These are phyloP conservation scores for Diaporthe longicolla DNA, from an alignment of 2,329 filamentous ascomycete species.

Conservation along the genomic window DNA sequence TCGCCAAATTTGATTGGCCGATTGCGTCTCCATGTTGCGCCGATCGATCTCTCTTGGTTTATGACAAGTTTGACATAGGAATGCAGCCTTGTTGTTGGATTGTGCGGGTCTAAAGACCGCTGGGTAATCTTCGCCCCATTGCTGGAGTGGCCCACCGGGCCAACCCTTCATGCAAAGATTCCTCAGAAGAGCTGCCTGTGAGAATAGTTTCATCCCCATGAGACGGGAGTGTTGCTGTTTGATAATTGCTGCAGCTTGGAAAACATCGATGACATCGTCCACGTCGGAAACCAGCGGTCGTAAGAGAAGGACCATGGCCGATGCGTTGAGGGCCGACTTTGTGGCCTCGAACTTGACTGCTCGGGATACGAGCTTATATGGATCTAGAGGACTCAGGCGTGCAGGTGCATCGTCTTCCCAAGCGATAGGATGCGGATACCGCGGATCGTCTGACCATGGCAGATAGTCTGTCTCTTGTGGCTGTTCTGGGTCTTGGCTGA, in stretches of 20 bases:
- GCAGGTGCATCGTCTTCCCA: conserved; percentile 36
- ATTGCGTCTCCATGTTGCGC: conserved; percentile 50
- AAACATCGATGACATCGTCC: conserved; percentile 65
- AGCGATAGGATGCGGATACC: conserved; percentile 64
- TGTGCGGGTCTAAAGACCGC: conserved; percentile 68
- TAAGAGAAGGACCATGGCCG: conserved; percentile 72
- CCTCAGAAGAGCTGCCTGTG: conserved; percentile 72
- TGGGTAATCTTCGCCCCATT: conserved; percentile 69
- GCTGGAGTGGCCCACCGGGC: conserved; percentile 62
- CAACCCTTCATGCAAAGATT: conserved; percentile 73
- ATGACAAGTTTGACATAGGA: conserved; percentile 68
- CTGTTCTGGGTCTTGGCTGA: conserved; percentile 59
- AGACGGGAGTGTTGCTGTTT: conserved; percentile 73
- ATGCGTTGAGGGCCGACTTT: conserved; percentile 70
- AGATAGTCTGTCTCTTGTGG: conserved; percentile 70
- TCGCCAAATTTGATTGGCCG: conserved; percentile 62
- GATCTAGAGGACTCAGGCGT: conserved; percentile 59
- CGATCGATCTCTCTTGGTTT: conserved; percentile 70
- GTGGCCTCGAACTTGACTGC: conserved; percentile 70
- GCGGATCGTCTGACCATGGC: conserved; percentile 69
- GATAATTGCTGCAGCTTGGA: conserved; percentile 70
- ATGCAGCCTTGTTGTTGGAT: conserved; percentile 66
- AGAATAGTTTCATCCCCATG: conserved; percentile 71
- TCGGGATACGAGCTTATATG: conserved; percentile 66
- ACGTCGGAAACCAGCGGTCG: conserved; percentile 68